Base-by-base conservation (phyloP, 2,329 filamentous ascomycete genomes). In the Aspergillus floridensis region DNA sequence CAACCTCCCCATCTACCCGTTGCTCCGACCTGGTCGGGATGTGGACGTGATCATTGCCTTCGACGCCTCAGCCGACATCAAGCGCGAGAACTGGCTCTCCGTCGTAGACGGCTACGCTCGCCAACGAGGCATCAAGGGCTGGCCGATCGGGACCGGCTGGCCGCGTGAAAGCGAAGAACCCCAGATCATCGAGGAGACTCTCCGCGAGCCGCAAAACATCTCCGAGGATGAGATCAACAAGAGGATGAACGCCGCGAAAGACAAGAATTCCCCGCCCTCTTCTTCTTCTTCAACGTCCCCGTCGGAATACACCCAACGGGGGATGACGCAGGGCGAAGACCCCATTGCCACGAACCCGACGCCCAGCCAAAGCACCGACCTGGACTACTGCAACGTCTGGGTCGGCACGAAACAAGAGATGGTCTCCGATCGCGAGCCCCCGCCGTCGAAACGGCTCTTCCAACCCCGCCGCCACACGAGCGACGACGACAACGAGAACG, bases 101-200 rank as follows among this genome's bases (percentile, higher is more conserved):
- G 92, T 96, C 0, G 91, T 90, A 0, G 95, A 98, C 69, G 93
- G 95, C 1, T 99, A 98, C 71, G 93, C 92, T 2, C 86, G 87
- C 26, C 93, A 97, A 74, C 88, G 93, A 48, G 91, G 90, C 7
- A 88, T 99, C 72, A 93, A 92, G 72, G 93, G 93, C 5, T 99
- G 95, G 95, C 95, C 95, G 0, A 78, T 97, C 6, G 93, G 93
- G 5, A 88, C 92, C n/a, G 95, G 95, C 19, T 99, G 95, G 95
- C 93, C 93, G 1, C 87, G 86, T 59, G 70, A 76, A 6, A 81
- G 78, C 3, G 84, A 87, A 54, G 79, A 85, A 0, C 74, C 86
- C 0, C 79, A 86, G 58, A 81, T 89, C 60, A 84, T 88, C 0
- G 81, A 84, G 32, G 74, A 85, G 49, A 83, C 92, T 62, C 82